Evolutionary conservation across 148 eudicot species (phyloP).

Genomic region (Fagopyrum tataricum): DNA sequence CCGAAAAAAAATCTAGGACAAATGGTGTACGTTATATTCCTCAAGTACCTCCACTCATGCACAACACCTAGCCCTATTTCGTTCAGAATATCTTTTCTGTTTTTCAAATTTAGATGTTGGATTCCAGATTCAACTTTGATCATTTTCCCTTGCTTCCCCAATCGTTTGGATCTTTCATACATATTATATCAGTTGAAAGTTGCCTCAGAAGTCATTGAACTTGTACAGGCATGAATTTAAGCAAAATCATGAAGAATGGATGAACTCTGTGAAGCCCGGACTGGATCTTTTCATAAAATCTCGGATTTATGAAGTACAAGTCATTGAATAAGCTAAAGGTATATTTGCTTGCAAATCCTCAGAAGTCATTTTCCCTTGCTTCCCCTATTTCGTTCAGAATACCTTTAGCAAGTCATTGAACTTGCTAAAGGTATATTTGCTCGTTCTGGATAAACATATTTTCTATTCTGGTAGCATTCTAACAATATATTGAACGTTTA

Average conservation of each 20-base stretch:
- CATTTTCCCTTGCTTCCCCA: not conserved
- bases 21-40: no score
- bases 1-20: no score
- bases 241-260: constrained; percentile 74
- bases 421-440: constrained; percentile 63
- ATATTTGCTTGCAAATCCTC: no score
- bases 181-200: not conserved
- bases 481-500: not conserved
- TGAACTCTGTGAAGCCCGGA: constrained; percentile 55
- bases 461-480: not conserved
- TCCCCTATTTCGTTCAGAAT: no score
- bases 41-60: no score
- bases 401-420: constrained; percentile 62
- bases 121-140: not conserved
- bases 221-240: constrained; percentile 67
- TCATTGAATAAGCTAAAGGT: no score
- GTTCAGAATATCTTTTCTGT: no score
- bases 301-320: constrained; percentile 30
- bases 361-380: no score
- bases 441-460: not conserved
- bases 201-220: not conserved
- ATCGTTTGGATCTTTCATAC: not conserved
- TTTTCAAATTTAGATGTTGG: not conserved
- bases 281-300: constrained; percentile 44
- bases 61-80: no score